Base-by-base conservation (phyloP, 2,329 filamentous ascomycete species). In the Colletotrichum abscissum region DNA sequence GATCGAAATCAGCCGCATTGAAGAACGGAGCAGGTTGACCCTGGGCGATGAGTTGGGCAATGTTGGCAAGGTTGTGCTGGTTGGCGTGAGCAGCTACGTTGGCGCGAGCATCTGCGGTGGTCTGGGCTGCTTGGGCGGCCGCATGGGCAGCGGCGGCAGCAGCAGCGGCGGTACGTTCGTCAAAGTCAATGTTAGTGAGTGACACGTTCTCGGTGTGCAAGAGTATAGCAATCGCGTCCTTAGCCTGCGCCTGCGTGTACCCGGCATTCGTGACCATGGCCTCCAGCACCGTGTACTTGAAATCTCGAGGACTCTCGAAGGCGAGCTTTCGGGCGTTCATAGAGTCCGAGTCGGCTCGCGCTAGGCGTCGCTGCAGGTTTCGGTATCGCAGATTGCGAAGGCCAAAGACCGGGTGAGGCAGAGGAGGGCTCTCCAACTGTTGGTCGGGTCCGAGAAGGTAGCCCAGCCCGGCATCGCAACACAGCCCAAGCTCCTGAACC, bases 391-490 rank as follows among this genome's bases (percentile, higher is more conserved):
- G 63, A 16, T 55, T 63, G 56, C 75, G 63, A 1, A 74, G 62
- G 12, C 75, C 75, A 72, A 86, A 86, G n/a, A 85, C 79, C 3
- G 82, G 78, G 19, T 81, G 79, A 6, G 75, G 79, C 42, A 75
- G 72, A 1, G 82, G 82, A 22, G 84, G 81, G 59, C 88, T 83
- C 24, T 88, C 82, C 6, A 83, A 83, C 58, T 86, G 86, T 22
- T 86, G 81, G 78, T 93, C 91, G 1, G 91, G 89, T 0, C 92
- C 91, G 59, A 84, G 83, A 12, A 94, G 85, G 86, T 91, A 94
- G 12, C 92, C 92, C 49, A 94, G 84, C 11, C 92, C 92, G 69
- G 88, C 91, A 77, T 93, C 90, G 54, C 93, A 86, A 22, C 90
- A 93, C 4, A 94, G 81, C 0, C 89, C 92, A n/a, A 94, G 85